A percentile compares a stretch with the other conserved stretches of the same genome.
These are phyloP conservation scores for Zygosaccharomyces siamensis DNA, from an alignment of 805 yeast genomes.

Conservation along the genomic window DNA sequence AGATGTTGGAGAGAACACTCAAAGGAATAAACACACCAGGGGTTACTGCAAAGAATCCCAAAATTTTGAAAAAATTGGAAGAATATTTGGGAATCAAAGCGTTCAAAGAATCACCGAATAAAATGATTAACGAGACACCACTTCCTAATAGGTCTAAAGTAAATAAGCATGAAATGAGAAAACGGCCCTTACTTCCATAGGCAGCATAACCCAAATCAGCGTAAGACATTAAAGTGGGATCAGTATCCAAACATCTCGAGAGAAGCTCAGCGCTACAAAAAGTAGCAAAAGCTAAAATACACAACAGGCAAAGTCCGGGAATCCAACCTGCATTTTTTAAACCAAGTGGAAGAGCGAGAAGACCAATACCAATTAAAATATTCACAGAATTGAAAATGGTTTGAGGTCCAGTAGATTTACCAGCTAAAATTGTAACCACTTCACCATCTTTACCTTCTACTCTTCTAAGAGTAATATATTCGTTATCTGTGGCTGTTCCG, in stretches of 20 bases:
- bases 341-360: constrained; percentile 69
- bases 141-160: constrained; percentile 75
- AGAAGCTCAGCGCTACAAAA: constrained; percentile 72
- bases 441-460: constrained; percentile 70
- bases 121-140: constrained; percentile 73
- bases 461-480: constrained; percentile 52
- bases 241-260: constrained; percentile 73
- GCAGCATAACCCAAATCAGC: constrained; percentile 88
- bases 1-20: constrained; percentile 61
- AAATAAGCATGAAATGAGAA: constrained; percentile 66
- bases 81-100: constrained; percentile 57
- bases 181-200: constrained; percentile 71
- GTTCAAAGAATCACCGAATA: constrained; percentile 80
- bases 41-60: constrained; percentile 66
- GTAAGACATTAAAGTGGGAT: constrained; percentile 74
- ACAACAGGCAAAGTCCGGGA: constrained; percentile 55
- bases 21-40: constrained; percentile 82
- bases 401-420: constrained; percentile 77
- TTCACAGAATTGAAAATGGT: constrained; percentile 75
- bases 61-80: constrained; percentile 52
- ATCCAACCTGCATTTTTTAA: constrained; percentile 66
- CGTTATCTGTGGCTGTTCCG: constrained; percentile 38
- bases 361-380: constrained; percentile 70
- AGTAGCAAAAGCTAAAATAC: constrained; percentile 61
- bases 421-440: constrained; percentile 64